Percentiles rank a stretch among this genome's conserved stretches.
phyloP scores from a whole-genome alignment of 192 early-diverging fungal species.

The Anaeromyces robustus region DNA sequence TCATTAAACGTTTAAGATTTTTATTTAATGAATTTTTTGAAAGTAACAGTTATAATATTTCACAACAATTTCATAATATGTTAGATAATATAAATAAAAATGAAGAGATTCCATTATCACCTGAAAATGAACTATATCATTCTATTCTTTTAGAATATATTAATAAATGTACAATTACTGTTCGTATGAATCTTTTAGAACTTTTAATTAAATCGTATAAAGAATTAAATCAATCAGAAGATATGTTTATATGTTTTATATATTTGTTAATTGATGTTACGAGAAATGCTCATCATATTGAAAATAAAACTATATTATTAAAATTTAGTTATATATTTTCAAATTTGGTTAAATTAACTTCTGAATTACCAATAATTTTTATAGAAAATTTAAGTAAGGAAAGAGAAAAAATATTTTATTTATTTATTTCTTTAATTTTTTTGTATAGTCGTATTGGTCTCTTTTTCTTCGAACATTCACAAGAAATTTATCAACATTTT shows the following conservation, averaged over 20 bases:
- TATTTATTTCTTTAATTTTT: not conserved
- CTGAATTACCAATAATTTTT: not conserved
- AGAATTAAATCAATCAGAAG: not conserved
- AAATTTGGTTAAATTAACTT: not conserved
- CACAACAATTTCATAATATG: not conserved
- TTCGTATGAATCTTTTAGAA: not conserved
- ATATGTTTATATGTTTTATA: not conserved
- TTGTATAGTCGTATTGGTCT: not conserved
- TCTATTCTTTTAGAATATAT: not conserved
- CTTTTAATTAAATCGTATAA: not conserved
- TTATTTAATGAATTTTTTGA: not conserved
- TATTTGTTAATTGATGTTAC: not conserved
- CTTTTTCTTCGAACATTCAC: not conserved
- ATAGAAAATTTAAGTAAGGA: not conserved
- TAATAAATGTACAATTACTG: not conserved
- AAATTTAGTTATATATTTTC: not conserved
- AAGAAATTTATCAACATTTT: not conserved
- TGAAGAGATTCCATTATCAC: not conserved
- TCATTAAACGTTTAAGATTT: not conserved
- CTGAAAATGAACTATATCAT: not conserved
- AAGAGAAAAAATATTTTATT: not conserved
- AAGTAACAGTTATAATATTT: not conserved
- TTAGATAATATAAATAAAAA: not conserved
- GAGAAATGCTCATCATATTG: not conserved
- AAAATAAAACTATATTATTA: not conserved